Evolutionary conservation across 441 rosid genomes (phyloP).

Genomic region (Erodium trifolium): DNA sequence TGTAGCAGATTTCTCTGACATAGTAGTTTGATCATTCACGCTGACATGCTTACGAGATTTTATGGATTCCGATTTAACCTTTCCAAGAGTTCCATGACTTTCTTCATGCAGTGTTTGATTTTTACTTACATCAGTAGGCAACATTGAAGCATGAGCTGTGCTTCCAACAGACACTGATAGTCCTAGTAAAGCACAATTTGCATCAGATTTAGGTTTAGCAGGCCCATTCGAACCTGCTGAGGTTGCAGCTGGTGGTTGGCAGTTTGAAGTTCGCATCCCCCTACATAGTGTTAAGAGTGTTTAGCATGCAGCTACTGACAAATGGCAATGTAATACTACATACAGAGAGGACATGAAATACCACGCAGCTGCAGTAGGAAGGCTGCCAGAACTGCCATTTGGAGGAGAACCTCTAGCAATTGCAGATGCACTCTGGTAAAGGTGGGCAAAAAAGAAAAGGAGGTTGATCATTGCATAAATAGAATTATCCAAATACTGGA

Average conservation of each 20-base stretch:
- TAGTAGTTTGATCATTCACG: constrained; percentile 23
- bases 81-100: constrained; percentile 25
- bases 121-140: constrained; percentile 32
- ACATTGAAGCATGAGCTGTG: constrained; percentile 27
- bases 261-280: constrained; percentile 59
- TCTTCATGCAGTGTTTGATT: constrained; percentile 43
- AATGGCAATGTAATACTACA: background rate
- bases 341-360: constrained; percentile 21
- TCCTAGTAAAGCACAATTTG: constrained; percentile 27
- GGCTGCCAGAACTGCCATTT: constrained; percentile 58
- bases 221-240: constrained; percentile 43
- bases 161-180: constrained; percentile 38
- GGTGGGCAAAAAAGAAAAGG: background rate
- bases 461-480: background rate
- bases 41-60: constrained; percentile 31
- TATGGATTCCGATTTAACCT: constrained; percentile 32
- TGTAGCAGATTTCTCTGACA: constrained; percentile 31
- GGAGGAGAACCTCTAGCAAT: constrained; percentile 61
- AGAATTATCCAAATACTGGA: background rate
- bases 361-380: constrained; percentile 96
- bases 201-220: constrained; percentile 41
- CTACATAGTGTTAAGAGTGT: constrained; percentile 29
- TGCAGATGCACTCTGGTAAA: constrained; percentile 36
- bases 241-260: constrained; percentile 35
- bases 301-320: constrained; percentile 17